A percentile compares a stretch with the other conserved stretches of the same genome.
These are phyloP conservation scores for Scenedesmus sp. DNA, from an alignment of 163 green algal species.

Conservation along the genomic window DNA sequence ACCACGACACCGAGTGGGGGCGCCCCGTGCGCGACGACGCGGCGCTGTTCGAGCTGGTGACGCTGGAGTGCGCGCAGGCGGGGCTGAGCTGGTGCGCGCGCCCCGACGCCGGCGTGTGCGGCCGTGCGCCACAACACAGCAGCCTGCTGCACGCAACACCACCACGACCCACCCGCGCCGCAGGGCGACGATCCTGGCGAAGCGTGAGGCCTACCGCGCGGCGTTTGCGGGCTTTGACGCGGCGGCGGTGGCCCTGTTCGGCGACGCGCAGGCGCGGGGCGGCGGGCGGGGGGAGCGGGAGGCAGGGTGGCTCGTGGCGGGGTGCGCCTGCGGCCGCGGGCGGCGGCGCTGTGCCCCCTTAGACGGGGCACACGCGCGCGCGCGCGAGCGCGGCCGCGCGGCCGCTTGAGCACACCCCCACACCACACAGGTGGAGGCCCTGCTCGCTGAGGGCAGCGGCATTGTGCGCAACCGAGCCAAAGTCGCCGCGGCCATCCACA, in stretches of 20 bases:
- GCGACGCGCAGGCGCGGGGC: no score
- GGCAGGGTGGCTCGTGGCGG: no score
- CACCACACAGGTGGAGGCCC: no score
- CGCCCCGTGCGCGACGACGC: conserved; percentile 50
- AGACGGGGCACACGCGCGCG: no score
- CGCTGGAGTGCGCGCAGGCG: conserved; percentile 60
- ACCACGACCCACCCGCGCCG: conserved; percentile 44
- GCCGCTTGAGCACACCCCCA: no score
- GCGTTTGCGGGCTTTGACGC: conserved; percentile 58
- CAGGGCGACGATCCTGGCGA: conserved; percentile 56
- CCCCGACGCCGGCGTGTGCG: background rate
- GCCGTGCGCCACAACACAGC: background rate
- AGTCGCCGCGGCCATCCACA: no score
- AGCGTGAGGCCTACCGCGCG: conserved; percentile 48
- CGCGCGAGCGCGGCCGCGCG: background rate
- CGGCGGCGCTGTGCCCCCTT: no score
- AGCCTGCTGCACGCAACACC: background rate
- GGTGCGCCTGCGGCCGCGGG: no score
- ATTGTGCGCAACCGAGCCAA: no score
- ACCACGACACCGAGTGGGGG: conserved; percentile 68
- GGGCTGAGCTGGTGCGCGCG: background rate
- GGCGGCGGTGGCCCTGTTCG: background rate
- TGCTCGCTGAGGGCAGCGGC: no score
- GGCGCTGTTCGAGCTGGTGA: conserved; percentile 60
- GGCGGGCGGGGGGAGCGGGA: no score